phyloP scores from a whole-genome alignment of 192 early-diverging fungal genomes.

The Dimargaris cristalligena region DNA sequence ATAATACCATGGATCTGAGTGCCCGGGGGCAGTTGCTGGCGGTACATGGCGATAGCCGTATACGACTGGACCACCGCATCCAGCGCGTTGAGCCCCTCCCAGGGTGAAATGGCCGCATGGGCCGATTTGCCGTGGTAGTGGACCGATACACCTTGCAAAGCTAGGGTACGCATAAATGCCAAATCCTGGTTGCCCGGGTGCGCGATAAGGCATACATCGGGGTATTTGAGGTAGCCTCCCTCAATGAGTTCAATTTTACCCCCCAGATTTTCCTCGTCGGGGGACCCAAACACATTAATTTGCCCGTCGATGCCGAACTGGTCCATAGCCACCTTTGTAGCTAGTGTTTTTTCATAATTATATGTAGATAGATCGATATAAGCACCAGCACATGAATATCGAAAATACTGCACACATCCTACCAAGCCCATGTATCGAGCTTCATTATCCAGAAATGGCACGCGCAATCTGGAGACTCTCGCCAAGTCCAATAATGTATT shows the following conservation, averaged over 20 bases:
- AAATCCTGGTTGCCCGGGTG: constrained; percentile 48
- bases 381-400: too few species aligned
- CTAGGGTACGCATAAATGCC: constrained; percentile 28
- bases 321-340: constrained; percentile 23
- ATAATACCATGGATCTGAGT: constrained; percentile 61
- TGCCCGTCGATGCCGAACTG: constrained; percentile 30
- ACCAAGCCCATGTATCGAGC: too few species aligned
- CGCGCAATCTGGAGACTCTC: too few species aligned
- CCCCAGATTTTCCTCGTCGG: constrained; percentile 49
- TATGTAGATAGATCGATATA: too few species aligned
- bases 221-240: constrained; percentile 46
- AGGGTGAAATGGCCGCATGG: constrained; percentile 50
- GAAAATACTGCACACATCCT: too few species aligned
- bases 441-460: too few species aligned
- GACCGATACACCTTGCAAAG: constrained; percentile 24
- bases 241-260: constrained; percentile 61
- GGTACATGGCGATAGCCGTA: constrained; percentile 42
- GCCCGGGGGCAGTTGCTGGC: constrained; percentile 55
- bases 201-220: constrained; percentile 62
- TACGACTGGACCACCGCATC: constrained; percentile 52
- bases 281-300: constrained; percentile 56
- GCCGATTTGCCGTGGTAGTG: constrained; percentile 56
- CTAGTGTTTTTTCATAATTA: too few species aligned
- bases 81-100: constrained; percentile 60
- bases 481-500: too few species aligned